Conservation (phyloP, 108 stramenopile species). For the Hondaea fermentalgiana region DNA sequence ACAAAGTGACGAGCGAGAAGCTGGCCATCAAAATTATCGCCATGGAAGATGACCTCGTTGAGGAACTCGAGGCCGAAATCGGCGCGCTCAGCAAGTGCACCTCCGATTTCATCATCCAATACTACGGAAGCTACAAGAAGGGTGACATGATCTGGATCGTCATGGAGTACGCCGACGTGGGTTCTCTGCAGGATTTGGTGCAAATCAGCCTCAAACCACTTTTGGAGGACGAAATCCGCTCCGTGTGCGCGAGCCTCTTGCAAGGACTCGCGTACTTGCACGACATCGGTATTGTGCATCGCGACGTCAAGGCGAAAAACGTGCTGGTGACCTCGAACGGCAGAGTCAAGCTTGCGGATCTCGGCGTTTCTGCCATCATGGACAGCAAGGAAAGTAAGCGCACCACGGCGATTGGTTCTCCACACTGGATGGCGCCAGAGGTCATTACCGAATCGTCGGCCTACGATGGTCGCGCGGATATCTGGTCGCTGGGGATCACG, state of each 20-base stretch:
- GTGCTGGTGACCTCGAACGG: not conserved
- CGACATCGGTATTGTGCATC: conserved; percentile 43
- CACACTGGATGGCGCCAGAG: conserved; percentile 24
- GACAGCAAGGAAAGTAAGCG: not conserved
- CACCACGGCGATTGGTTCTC: not conserved
- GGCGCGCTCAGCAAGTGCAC: not conserved
- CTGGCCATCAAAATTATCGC: conserved; percentile 53
- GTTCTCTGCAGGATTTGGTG: not conserved
- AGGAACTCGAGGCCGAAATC: conserved; percentile 2
- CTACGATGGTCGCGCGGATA: not conserved
- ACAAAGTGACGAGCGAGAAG: conserved; percentile 47
- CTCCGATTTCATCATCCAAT: not conserved
- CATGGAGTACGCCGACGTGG: conserved; percentile 15
- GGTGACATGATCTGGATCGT: not conserved
- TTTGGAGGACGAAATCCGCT: not conserved
- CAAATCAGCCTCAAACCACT: not conserved
- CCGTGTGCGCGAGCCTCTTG: conserved; percentile 33
- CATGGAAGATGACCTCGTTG: conserved; percentile 1
- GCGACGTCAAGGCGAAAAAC: conserved; percentile 48
- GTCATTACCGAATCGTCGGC: not conserved
- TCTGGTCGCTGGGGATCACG: conserved; percentile 16
- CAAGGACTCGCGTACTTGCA: conserved; percentile 72
- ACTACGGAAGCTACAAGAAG: not conserved
- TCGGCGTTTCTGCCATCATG: not conserved
- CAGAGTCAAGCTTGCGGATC: not conserved